Base-by-base conservation (phyloP, 495 filamentous ascomycete genomes). In the Trichoderma virens region DNA sequence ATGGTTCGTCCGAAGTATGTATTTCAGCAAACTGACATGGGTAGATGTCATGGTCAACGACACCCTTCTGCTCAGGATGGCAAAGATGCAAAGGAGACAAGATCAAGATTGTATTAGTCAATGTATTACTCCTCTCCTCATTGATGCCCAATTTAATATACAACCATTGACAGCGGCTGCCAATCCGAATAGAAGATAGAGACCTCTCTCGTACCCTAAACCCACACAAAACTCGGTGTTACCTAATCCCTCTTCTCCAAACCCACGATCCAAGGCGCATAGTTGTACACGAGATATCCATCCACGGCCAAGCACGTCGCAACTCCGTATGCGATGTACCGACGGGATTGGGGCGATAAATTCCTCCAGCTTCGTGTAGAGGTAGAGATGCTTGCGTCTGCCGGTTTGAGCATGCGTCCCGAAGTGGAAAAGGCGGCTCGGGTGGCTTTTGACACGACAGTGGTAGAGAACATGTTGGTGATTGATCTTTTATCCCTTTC, bases 371-470 rank as follows among this genome's bases (percentile, higher is more conserved):
- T 43, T 14, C 18, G 34, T 11, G 27, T 23, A 34, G n/a, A 18
- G 13, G 59, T 5, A 4, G 54, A 27, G 3, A 11, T 27, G 20
- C 25, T 13, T 25, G 54, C 54, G 7, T 27, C 39, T 32, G 54
- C 23, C 6, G 23, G 54, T 27, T 32, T n/a, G 0, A 32, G 54
- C 23, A 27, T 0, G 3, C n/a, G 5, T 20, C 1, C 25, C 25
- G 54, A 59, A 18, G 45, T 54, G 45, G 45, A 54, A 27, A 54
- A 54, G 45, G 25, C n/a, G 45, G 45, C 45, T 6, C 45, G 45
- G 45, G n/a, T 7, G n/a, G n/a, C 1, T 39, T 14, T 6, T 39
- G 35, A 39, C 5, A 2, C 35, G 3, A n/a, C 41, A n/a, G 18
- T 2, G 16, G 16, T 45, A 18, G 41, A 35, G 13, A 35, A 13